A percentile compares a stretch with the other conserved stretches of the same genome.
Evolutionary conservation across 2,329 filamentous ascomycete genomes (phyloP).

Genomic region (Chaetomium olivaceum): DNA sequence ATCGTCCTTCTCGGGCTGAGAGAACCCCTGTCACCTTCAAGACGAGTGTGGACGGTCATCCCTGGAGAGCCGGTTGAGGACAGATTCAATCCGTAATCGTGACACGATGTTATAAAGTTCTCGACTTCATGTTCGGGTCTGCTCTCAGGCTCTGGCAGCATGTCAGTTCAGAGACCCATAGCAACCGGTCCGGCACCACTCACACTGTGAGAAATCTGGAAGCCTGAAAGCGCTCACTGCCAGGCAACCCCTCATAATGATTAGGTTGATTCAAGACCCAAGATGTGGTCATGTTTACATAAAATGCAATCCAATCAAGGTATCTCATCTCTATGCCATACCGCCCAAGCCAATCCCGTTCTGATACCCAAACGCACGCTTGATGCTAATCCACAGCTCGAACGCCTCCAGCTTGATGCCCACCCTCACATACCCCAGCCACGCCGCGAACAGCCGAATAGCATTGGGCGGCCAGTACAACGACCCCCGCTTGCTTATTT

Average conservation of each 20-base stretch:
- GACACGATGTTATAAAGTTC: background rate
- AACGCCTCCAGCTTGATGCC: slow-evolving; percentile 64
- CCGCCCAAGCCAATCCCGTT: slow-evolving; percentile 22
- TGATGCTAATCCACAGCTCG: slow-evolving; percentile 60
- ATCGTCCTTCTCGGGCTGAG: background rate
- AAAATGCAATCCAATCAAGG: slow-evolving; percentile 1
- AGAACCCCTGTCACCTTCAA: background rate
- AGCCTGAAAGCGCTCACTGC: slow-evolving; percentile 1
- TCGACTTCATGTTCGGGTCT: background rate
- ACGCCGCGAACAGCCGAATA: slow-evolving; percentile 55
- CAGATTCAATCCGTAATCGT: background rate
- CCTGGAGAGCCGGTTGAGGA: background rate
- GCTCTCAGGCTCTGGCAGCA: background rate
- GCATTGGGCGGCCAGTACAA: slow-evolving; percentile 61
- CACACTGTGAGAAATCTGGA: background rate
- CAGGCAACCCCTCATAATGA: slow-evolving; percentile 1
- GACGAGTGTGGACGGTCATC: background rate
- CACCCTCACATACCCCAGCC: slow-evolving; percentile 59
- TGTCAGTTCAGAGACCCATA: background rate
- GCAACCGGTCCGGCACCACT: background rate
- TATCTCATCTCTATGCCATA: slow-evolving; percentile 26
- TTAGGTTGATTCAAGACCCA: slow-evolving; percentile 1
- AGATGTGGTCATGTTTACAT: slow-evolving; percentile 4
- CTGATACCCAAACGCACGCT: slow-evolving; percentile 47
- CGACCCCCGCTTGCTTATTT: slow-evolving; percentile 54